Conservation (phyloP, 1,284 basidiomycete species). For the Tilletia caries region DNA sequence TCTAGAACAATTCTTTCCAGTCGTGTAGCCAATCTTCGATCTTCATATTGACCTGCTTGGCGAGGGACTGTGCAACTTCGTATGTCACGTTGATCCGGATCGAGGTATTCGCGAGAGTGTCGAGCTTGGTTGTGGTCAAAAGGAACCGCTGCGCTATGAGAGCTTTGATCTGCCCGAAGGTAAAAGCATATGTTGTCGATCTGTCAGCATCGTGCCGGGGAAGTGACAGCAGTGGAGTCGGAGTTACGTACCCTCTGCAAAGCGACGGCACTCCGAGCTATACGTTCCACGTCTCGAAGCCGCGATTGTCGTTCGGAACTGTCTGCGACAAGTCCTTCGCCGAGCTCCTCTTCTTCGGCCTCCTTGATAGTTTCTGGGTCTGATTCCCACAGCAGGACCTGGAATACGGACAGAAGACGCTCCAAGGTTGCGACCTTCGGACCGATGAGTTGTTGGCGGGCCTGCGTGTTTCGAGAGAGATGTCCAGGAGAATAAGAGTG, state of each 20-base stretch:
- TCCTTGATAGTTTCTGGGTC: conserved; percentile 58
- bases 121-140: neutral
- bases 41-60: neutral
- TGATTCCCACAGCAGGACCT: conserved; percentile 76
- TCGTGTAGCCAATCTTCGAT: conserved; percentile 11
- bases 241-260: neutral
- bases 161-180: conserved; percentile 2
- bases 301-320: neutral
- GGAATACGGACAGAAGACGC: conserved; percentile 75
- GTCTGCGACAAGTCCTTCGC: neutral
- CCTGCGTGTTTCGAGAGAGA: conserved; percentile 20
- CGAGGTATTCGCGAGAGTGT: neutral
- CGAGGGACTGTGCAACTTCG: conserved; percentile 4
- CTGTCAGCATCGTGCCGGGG: neutral
- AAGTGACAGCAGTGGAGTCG: neutral
- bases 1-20: conserved; percentile 6
- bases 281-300: neutral
- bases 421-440: conserved; percentile 78
- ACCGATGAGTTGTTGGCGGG: conserved; percentile 75
- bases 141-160: conserved; percentile 6
- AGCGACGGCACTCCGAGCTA: neutral
- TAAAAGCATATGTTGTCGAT: neutral
- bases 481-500: too few species aligned
- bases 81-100: conserved; percentile 4
- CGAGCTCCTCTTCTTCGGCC: neutral